Base-by-base conservation (phyloP, 495 filamentous ascomycete genomes). In the Neurospora cerealis region DNA sequence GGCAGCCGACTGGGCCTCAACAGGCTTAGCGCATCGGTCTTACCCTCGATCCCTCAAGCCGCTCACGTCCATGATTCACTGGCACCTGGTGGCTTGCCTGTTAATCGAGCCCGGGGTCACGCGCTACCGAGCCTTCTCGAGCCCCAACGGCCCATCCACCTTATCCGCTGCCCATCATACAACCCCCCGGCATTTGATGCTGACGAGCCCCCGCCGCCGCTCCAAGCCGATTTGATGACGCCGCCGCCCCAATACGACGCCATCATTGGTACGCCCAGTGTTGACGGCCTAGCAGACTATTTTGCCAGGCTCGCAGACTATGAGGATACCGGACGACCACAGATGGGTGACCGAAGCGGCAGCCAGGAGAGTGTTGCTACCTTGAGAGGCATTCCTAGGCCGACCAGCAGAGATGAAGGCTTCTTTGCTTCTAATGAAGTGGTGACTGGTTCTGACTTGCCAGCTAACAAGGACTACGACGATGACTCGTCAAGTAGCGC, bases 101-200 rank as follows among this genome's bases (percentile, higher is more conserved):
- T 62, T 24, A 77, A 42, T 40, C 72, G 72, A 21, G 39, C 72
- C 40, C 66, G 72, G 39, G 72, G 72, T 24, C 28, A 66, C 54
- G 34, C 54, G 13, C 69, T 73, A 17, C 72, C 72, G 38, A 70
- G 75, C 39, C 78, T 74, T 36, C 72, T 73, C 46, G 78, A 72
- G 34, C 69, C 28, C 42, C 74, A 37, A 72, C 84, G 95, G 28
- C 96, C 95, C 0, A 97, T 98, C 75, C 96, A 99, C 81, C 86
- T 98, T 6, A 80, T 98, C 24, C 90, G 96, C n/a, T 85, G 87
- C 5, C 96, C 96, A 0, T 96, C 93, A 0, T 96, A 92, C 80
- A 94, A 95, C 70, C 96, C 96, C 1, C 96, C 96, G 1, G 87
- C 95, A 0, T 99, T 98, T 76, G 93, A 97, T 73, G 93, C 92